Evolutionary conservation across 352 stramenopile species (phyloP), one percentile per base, ranked within the genome.

Genomic region (Pythium angustatum): DNA sequence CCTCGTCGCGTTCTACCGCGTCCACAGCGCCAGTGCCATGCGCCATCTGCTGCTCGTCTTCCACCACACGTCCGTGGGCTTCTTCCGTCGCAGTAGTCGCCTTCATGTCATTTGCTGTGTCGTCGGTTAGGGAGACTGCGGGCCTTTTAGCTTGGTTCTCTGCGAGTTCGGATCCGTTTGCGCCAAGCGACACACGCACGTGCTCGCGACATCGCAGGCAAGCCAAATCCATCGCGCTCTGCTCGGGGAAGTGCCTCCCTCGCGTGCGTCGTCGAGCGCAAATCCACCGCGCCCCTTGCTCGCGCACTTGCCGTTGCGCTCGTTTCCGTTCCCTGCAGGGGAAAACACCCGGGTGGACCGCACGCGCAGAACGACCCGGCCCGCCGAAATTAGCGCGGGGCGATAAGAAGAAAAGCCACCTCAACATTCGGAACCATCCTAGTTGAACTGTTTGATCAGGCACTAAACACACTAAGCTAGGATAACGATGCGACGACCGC

Each of bases 141-240:
- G 24, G 15, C 34, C 8, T 22, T 17, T 11, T 2, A 8, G 51
- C 51, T 4, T 27, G 27, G 33, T 26, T 57, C 41, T 65, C 45
- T 0, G 41, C 31, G 27, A 60, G 28, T 64, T 68, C 36, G 12
- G 6, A 2, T 24, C 17, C 40, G 30, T 55, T 62, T 10, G 22
- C 24, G 43, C 53, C 67, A 10, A 75, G 53, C 22, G 58, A 26
- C 26, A 75, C 68, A 38, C 47, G 51, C 33, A 75, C 62, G 44
- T 56, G 58, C 30, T 63, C 62, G 58, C 30, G 62, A 55, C 68
- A 75, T 53, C 62, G 45, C 58, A 75, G 52, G 62, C 68, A 75
- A 52, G 59, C 68, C 24, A 75, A 75, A 2, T 68, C 58, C 57
- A 71, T 71, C 48, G 27, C 48, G 19, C 11, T 28, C 52, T 71